phyloP scores from a whole-genome alignment of 1,139 yeast genomes.

The Suhomyces anneliseae region DNA sequence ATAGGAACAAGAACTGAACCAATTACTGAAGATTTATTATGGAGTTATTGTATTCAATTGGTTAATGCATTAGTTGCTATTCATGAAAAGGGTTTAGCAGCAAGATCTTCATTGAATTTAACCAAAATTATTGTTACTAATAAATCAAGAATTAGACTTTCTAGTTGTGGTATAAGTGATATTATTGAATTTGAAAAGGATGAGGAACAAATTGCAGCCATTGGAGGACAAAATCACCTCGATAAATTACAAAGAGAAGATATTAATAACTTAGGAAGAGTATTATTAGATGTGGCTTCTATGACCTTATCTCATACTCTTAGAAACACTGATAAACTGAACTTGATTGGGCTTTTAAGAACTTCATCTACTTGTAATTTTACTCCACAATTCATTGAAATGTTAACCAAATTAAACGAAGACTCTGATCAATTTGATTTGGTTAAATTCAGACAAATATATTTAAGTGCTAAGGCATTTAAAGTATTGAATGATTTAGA shows the following conservation, averaged over 20 bases:
- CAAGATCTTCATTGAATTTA: constrained; percentile 59
- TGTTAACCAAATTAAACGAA: constrained; percentile 10
- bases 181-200: constrained; percentile 50
- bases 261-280: constrained; percentile 52
- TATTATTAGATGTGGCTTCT: constrained; percentile 57
- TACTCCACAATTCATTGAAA: constrained; percentile 23
- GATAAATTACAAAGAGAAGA: constrained; percentile 51
- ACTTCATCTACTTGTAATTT: constrained; percentile 20
- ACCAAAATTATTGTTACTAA: constrained; percentile 72
- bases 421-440: constrained; percentile 10
- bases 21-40: constrained; percentile 64
- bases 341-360: constrained; percentile 16
- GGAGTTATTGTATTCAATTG: constrained; percentile 77
- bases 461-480: constrained; percentile 42
- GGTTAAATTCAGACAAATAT: constrained; percentile 18
- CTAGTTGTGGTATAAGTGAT: constrained; percentile 73
- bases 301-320: constrained; percentile 36
- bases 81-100: constrained; percentile 63
- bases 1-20: constrained; percentile 37
- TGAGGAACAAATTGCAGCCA: constrained; percentile 23
- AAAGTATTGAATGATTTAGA: constrained; percentile 54
- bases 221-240: constrained; percentile 16
- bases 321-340: constrained; percentile 16
- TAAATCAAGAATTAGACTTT: constrained; percentile 68
- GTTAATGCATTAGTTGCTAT: constrained; percentile 62